phyloP scores from a whole-genome alignment of 1,284 basidiomycete genomes.

The Sporisorium sorghi region DNA sequence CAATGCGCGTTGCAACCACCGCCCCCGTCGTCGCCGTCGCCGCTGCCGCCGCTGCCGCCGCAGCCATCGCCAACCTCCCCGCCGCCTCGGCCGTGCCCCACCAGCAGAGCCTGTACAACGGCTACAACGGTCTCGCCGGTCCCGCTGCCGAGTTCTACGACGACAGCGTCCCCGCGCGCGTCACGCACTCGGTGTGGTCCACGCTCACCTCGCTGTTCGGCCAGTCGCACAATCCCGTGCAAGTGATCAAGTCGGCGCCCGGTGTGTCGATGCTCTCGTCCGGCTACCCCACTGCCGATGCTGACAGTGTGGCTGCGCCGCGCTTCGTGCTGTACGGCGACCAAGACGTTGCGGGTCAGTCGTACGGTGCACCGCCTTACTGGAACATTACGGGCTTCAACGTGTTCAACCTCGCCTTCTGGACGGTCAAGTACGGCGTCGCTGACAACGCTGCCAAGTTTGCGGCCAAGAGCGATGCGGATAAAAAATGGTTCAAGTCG shows the following conservation, averaged over 20 bases:
- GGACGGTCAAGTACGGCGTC: constrained; percentile 69
- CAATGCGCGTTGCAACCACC: constrained; percentile 25
- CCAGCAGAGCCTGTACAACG: constrained; percentile 43
- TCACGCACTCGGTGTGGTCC: constrained; percentile 33
- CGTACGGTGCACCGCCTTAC: constrained; percentile 46
- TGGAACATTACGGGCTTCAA: constrained; percentile 64
- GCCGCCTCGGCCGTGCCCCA: constrained; percentile 30
- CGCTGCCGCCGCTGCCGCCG: constrained; percentile 20
- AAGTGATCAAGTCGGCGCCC: constrained; percentile 31
- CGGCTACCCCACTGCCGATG: constrained; percentile 46
- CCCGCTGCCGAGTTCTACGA: constrained; percentile 41
- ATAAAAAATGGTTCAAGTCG: constrained; percentile 62
- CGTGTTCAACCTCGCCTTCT: constrained; percentile 72
- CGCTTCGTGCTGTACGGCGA: constrained; percentile 53
- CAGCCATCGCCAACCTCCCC: constrained; percentile 26
- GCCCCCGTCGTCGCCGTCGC: constrained; percentile 21
- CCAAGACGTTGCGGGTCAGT: constrained; percentile 31
- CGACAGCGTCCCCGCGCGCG: constrained; percentile 46
- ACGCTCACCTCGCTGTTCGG: constrained; percentile 35
- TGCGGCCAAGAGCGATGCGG: constrained; percentile 42
- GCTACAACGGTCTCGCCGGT: constrained; percentile 37
- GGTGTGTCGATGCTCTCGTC: constrained; percentile 40
- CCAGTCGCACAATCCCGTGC: constrained; percentile 19
- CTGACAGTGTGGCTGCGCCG: constrained; percentile 36
- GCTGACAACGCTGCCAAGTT: constrained; percentile 65